Conservation (phyloP, 345 rosid species). For the Linum tenue region DNA sequence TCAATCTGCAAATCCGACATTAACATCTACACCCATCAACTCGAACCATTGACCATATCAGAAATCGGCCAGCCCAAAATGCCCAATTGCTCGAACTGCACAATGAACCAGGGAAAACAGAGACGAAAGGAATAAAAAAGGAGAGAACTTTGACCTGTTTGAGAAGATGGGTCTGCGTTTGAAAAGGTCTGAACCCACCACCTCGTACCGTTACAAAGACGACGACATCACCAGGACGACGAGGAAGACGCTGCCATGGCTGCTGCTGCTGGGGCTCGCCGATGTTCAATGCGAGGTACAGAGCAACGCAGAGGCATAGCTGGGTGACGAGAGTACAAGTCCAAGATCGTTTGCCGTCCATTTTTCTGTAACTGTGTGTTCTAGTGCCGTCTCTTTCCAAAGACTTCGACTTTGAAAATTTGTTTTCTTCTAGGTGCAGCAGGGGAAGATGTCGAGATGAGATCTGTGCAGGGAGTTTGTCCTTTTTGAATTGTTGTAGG, state of each 20-base stretch:
- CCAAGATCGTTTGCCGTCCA: constrained; percentile 48
- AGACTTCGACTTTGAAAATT: too few species aligned
- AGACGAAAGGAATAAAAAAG: background rate
- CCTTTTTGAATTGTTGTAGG: too few species aligned
- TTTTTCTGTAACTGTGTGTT: constrained; percentile 9
- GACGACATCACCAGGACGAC: constrained; percentile 15
- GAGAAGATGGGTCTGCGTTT: constrained; percentile 48
- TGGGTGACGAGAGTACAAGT: constrained; percentile 48
- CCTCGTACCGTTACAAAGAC: constrained; percentile 60
- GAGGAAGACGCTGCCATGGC: constrained; percentile 14
- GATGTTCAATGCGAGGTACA: constrained; percentile 53
- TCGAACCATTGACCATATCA: too few species aligned
- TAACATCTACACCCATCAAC: too few species aligned
- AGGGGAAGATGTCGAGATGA: too few species aligned
- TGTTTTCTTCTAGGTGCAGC: too few species aligned
- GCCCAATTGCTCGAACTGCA: too few species aligned
- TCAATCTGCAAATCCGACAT: constrained; percentile 38
- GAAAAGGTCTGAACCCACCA: constrained; percentile 34
- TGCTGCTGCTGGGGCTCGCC: constrained; percentile 33
- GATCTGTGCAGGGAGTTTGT: too few species aligned
- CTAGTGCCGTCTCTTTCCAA: background rate
- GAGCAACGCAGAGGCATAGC: constrained; percentile 41
- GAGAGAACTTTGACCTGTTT: constrained; percentile 38
- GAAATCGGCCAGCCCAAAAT: too few species aligned
- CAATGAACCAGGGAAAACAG: background rate